A percentile compares a stretch with the other conserved stretches of the same genome.
Conservation (phyloP, 108 stramenopile genomes). For the Fistulifera pelliculosa region DNA sequence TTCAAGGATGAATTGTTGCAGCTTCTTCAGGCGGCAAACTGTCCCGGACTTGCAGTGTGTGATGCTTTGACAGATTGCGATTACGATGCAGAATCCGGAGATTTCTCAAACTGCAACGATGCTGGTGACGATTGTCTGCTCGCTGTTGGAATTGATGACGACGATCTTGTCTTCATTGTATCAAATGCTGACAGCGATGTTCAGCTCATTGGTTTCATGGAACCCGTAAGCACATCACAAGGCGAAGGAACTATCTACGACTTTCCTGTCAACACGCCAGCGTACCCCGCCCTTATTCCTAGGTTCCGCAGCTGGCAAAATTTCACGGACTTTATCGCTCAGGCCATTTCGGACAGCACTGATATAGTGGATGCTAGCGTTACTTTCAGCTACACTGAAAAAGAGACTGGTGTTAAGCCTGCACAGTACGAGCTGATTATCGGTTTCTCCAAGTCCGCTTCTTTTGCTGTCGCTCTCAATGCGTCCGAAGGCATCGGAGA, state of each 20-base stretch:
- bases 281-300: constrained; percentile 1
- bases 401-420: no score
- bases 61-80: neutral
- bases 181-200: no score
- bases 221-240: no score
- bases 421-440: neutral
- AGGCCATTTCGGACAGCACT: no score
- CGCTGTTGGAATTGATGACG: neutral
- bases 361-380: no score
- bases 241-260: no score
- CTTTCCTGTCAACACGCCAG: constrained; percentile 2
- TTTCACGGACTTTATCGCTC: neutral
- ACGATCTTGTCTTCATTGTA: neutral
- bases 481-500: constrained; percentile 17
- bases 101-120: neutral
- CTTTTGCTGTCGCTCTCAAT: constrained; percentile 8
- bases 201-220: no score
- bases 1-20: no score
- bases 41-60: neutral
- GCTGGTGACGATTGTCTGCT: neutral
- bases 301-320: constrained; percentile 3
- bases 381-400: no score
- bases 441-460: constrained; percentile 10
- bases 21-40: neutral
- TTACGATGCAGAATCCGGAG: neutral